Evolutionary conservation across 495 filamentous ascomycete species (phyloP), one percentile per base, ranked within the genome.

Genomic region (Hypoxylon lenormandii): DNA sequence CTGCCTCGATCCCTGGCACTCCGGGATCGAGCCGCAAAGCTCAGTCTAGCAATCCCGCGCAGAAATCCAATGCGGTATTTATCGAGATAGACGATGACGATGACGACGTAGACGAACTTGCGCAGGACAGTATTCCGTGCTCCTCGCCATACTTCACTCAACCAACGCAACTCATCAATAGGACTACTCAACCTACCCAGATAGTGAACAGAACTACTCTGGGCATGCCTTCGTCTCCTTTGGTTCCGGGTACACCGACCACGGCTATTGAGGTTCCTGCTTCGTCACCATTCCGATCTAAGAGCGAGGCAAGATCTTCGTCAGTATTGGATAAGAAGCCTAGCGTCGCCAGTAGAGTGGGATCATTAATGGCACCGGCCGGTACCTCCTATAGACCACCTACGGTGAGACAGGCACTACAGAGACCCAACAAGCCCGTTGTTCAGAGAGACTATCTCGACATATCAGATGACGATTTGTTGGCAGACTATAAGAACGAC

Each of bases 211-310:
- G 65, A 30, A 65, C 55, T 50, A 47, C 66, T 18, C 53, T 68
- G 60, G 58, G 19, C 21, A 18, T 36, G 10, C 69, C 45, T 45
- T 72, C 80, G 64, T 66, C 73, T 4, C 81, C 78, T 46, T 69
- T 79, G 21, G 72, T 66, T 46, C 84, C 90, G 8, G 60, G 56
- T 50, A 70, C 74, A n/a, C 74, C 74, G 46, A 60, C 55, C 18
- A 61, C 64, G 3, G 78, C 88, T 10, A 83, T 97, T 40, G 92
- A 96, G 72, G 93, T 97, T 1, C 88, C 88, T 26, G 91, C 89
- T 10, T 95, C 92, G n/a, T 95, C 92, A 0, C 91, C 92, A 1
- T 83, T 88, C 52, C 82, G 80, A 49, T 40, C 60, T 5, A 72
- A 69, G 50, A 45, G 65, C 49, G 37, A 71, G 47, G 33, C 72